phyloP scores from a whole-genome alignment of 176 grass and related monocot species.

The Cenchrus purpureus region DNA sequence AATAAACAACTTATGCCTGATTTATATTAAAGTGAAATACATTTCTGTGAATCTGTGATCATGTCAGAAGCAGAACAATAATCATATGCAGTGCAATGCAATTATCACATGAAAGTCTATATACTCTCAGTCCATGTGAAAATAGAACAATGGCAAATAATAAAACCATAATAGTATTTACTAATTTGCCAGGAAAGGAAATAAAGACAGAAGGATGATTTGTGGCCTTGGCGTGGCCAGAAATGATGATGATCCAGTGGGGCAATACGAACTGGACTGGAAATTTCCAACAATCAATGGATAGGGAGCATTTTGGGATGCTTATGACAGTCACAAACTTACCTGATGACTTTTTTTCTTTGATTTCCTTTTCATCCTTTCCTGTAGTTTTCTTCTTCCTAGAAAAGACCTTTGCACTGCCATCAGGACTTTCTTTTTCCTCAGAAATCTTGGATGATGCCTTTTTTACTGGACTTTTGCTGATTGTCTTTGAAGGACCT shows the following conservation, averaged over 20 bases:
- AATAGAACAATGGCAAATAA: not conserved
- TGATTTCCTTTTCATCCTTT: slow-evolving; percentile 53
- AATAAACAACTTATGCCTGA: slow-evolving; percentile 29
- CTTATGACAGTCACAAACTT: slow-evolving; percentile 28
- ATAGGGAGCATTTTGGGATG: not conserved
- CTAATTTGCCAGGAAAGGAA: not conserved
- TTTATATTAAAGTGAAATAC: slow-evolving; percentile 25
- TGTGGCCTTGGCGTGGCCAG: not conserved
- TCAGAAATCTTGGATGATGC: slow-evolving; percentile 55
- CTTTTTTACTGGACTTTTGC: slow-evolving; percentile 49
- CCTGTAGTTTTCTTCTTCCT: slow-evolving; percentile 72
- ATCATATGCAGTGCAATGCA: not conserved
- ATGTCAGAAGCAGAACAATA: slow-evolving; percentile 22
- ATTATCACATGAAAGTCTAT: not conserved
- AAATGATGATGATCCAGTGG: slow-evolving; percentile 18
- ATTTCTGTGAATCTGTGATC: slow-evolving; percentile 10
- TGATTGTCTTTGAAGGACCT: slow-evolving; percentile 40
- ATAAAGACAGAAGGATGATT: not conserved
- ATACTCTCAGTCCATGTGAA: not conserved
- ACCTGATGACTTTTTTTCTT: slow-evolving; percentile 82
- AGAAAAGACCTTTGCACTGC: slow-evolving; percentile 82
- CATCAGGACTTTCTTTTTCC: slow-evolving; percentile 50
- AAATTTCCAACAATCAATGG: slow-evolving; percentile 17
- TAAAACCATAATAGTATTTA: not conserved
- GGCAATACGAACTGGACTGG: slow-evolving; percentile 7